These are phyloP conservation scores for Populus davidiana DNA, from an alignment of 345 rosid genomes.

Conservation along the genomic window DNA sequence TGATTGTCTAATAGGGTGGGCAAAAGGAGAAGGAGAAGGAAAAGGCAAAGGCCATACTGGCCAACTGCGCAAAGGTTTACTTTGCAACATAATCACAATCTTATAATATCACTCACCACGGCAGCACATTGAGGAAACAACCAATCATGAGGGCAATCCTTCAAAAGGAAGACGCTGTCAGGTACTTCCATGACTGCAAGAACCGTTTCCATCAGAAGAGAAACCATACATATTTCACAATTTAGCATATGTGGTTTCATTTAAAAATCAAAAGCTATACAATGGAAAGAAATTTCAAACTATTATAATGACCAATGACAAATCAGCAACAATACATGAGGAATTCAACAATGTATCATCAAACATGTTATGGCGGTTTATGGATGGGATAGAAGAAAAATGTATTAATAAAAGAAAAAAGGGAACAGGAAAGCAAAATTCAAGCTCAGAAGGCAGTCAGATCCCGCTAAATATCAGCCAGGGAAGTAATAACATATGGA, in stretches of 20 bases:
- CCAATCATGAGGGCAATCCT: conserved; percentile 99
- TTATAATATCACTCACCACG: conserved; percentile 50
- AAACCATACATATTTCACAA: background rate
- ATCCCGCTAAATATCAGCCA: background rate
- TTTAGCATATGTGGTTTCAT: background rate
- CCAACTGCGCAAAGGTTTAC: background rate
- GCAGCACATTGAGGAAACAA: conserved; percentile 97
- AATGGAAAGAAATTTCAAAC: background rate
- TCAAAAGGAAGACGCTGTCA: conserved; percentile 64
- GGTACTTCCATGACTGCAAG: conserved; percentile 70
- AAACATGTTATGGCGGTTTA: background rate
- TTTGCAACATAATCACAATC: background rate
- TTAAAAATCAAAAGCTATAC: background rate
- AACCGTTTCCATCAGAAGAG: conserved; percentile 11
- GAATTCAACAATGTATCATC: background rate
- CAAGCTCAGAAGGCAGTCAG: background rate
- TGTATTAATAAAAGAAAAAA: background rate
- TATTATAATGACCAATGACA: background rate
- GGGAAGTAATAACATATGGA: background rate
- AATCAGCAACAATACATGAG: background rate
- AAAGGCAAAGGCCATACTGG: background rate
- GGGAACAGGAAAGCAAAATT: background rate
- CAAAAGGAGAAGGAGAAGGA: background rate
- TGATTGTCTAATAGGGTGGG: background rate
- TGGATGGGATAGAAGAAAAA: background rate